Percentiles rank a stretch among this genome's conserved stretches.
Evolutionary conservation across 1,284 basidiomycete species (phyloP).

Genomic region (Marasmius oreades): DNA sequence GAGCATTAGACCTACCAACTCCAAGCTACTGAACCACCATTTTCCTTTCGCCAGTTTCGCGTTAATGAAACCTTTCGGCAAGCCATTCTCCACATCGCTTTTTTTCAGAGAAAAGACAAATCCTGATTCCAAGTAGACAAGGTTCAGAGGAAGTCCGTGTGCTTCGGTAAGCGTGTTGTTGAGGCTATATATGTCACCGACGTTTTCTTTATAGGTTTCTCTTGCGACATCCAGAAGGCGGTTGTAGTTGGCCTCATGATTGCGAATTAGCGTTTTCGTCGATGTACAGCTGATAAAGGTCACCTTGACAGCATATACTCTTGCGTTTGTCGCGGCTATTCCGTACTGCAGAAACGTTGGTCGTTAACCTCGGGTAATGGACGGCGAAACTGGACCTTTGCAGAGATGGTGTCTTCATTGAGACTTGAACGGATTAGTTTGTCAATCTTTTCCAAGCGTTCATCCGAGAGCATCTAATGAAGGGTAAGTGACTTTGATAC

Average conservation of each 20-base stretch:
- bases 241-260: constrained; percentile 67
- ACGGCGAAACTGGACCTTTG: constrained; percentile 43
- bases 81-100: constrained; percentile 54
- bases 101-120: constrained; percentile 73
- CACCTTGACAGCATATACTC: constrained; percentile 83
- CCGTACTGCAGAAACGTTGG: constrained; percentile 46
- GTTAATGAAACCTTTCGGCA: constrained; percentile 72
- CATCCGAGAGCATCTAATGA: constrained; percentile 69
- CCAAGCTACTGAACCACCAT: constrained; percentile 75
- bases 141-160: constrained; percentile 58
- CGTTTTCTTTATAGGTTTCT: constrained; percentile 88
- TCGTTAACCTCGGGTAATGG: not conserved
- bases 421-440: constrained; percentile 55
- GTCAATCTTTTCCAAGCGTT: constrained; percentile 62
- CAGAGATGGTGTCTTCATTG: constrained; percentile 64
- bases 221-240: constrained; percentile 88
- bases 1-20: constrained; percentile 52
- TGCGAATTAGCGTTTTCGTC: not conserved
- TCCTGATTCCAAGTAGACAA: constrained; percentile 68
- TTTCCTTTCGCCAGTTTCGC: constrained; percentile 63
- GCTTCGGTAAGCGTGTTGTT: constrained; percentile 54
- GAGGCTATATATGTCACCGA: constrained; percentile 77
- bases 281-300: not conserved
- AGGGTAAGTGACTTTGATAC: not conserved
- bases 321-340: constrained; percentile 63